These are phyloP conservation scores for Bimuria novae-zelandiae DNA, from an alignment of 2,329 filamentous ascomycete species.

Conservation along the genomic window DNA sequence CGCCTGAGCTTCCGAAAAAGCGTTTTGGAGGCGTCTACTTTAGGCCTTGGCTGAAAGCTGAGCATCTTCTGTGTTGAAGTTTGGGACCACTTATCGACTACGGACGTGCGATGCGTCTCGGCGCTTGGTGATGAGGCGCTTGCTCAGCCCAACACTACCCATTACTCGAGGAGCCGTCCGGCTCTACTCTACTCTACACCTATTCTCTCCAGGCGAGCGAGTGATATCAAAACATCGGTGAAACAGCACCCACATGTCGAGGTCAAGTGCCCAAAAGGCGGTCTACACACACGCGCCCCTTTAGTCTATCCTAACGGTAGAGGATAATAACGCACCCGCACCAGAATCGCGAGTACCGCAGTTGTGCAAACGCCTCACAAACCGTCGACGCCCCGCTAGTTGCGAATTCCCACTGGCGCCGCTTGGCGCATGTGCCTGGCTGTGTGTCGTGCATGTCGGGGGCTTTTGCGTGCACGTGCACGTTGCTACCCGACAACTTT, in stretches of 20 bases:
- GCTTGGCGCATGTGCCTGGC: constrained; percentile 2
- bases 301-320: background rate
- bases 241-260: no score
- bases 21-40: background rate
- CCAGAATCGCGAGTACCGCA: background rate
- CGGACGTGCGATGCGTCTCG: no score
- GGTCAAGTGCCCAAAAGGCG: constrained; percentile 1
- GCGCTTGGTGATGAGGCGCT: no score
- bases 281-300: background rate
- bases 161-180: no score
- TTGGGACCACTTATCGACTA: background rate
- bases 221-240: no score
- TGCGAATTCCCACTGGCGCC: no score
- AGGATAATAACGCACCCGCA: background rate
- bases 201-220: no score
- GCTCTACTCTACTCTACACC: no score
- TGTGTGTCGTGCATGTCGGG: constrained; percentile 3
- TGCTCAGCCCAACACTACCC: no score
- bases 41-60: background rate
- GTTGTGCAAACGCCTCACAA: background rate
- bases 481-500: background rate
- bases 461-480: background rate
- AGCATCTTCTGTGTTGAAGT: background rate
- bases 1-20: background rate
- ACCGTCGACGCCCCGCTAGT: background rate